phyloP scores from a whole-genome alignment of 2,329 filamentous ascomycete genomes.

The Tricladium varicosporioides region DNA sequence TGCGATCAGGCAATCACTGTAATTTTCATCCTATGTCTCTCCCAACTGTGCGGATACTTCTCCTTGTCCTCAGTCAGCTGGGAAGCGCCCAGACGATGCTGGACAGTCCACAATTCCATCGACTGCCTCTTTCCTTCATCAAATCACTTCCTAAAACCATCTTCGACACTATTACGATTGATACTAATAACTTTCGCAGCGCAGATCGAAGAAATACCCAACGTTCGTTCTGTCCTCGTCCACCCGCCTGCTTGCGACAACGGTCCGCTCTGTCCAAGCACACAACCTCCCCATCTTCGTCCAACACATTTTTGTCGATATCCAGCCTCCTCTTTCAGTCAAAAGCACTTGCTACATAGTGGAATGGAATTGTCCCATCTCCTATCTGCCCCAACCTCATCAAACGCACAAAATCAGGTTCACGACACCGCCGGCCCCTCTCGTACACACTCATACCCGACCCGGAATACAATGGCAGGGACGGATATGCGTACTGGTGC shows the following conservation, averaged over 20 bases:
- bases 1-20: conserved; percentile 33
- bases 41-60: conserved; percentile 16
- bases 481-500: conserved; percentile 25
- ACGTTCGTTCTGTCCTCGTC: conserved; percentile 24
- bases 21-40: conserved; percentile 13
- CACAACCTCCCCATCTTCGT: conserved; percentile 13
- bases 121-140: conserved; percentile 25
- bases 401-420: conserved; percentile 29
- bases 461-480: conserved; percentile 29
- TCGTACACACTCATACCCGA: conserved; percentile 27
- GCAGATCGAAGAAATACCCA: conserved; percentile 20
- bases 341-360: conserved; percentile 6
- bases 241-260: conserved; percentile 31
- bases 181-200: conserved; percentile 21
- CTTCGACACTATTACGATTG: conserved; percentile 14
- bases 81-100: conserved; percentile 24
- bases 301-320: conserved; percentile 17
- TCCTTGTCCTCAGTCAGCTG: conserved; percentile 21
- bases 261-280: conserved; percentile 13
- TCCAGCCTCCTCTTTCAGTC: conserved; percentile 14
- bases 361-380: conserved; percentile 27
- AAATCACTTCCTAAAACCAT: conserved; percentile 22
- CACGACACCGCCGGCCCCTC: conserved; percentile 18
- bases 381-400: conserved; percentile 20
- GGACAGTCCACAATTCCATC: conserved; percentile 29